Base-by-base conservation (phyloP, 345 rosid species). In the Populus tremula region DNA sequence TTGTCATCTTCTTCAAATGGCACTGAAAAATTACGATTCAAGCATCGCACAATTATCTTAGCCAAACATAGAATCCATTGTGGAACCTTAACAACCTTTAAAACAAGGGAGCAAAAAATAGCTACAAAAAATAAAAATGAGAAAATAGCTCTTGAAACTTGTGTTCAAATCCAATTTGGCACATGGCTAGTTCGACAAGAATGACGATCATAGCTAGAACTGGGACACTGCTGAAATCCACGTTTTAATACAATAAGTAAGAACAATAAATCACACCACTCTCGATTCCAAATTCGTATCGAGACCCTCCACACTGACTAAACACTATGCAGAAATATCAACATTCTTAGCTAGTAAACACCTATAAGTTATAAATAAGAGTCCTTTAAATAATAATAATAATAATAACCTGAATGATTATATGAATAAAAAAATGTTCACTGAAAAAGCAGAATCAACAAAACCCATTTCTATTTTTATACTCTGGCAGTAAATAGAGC, bases 1-100 rank as follows among this genome's bases (percentile, higher is more conserved):
- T 90, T 95, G 47, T 93, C 98, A 77, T 95, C 99, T 82, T 95
- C 99, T 85, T 95, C 99, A 53, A 93, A 93, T 2, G 99, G 99
- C 75, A 95, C 97, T 95, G 88, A 33, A 33, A 71, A 76, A 81
- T 20, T 5, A 38, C n/a, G 14, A 29, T 61, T 6, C 61, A 39
- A 39, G 43, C 49, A 33, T 33, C 36, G 21, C 29, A 73, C 41
- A 23, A 72, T 9, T 27, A 62, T 76, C 64, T 39, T n/a, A 33
- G 17, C 17, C 29, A 74, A 59, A 36, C 35, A 35, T 63, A 39
- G 25, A 29, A 62, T 11, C 45, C 62, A 27, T 38, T 4, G n/a
- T n/a, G 47, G 36, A 68, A 65, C 9, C 27, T 1, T 18, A 39
- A 64, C 21, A 72, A 16, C 18, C 36, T 62, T 16, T 17, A 9